phyloP scores from a whole-genome alignment of 768 basidiomycete species.

The Lyophyllum atratum region DNA sequence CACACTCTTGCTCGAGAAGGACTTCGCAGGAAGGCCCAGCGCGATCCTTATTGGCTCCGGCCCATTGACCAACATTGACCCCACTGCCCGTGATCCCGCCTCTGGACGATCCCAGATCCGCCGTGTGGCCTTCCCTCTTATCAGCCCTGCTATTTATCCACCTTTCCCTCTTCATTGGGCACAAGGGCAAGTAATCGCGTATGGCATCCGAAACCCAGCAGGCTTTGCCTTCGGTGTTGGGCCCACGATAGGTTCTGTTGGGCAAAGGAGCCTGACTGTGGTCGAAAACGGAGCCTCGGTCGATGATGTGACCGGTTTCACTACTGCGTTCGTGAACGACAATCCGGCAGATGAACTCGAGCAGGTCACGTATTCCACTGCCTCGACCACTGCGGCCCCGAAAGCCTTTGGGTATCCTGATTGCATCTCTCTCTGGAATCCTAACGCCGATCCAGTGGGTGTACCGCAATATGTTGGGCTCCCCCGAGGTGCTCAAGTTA shows the following conservation, averaged over 20 bases:
- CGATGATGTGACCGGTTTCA: constrained; percentile 40
- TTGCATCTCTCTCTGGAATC: constrained; percentile 46
- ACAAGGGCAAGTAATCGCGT: constrained; percentile 37
- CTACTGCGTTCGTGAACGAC: constrained; percentile 42
- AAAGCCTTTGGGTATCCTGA: constrained; percentile 44
- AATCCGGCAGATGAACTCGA: constrained; percentile 46
- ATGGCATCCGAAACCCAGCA: constrained; percentile 46
- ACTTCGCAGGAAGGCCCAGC: constrained; percentile 3
- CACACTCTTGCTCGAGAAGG: constrained; percentile 35
- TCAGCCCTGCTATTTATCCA: constrained; percentile 10
- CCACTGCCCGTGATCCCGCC: constrained; percentile 41
- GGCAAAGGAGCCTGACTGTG: constrained; percentile 26
- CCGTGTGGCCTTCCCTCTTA: constrained; percentile 23
- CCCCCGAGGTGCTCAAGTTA: constrained; percentile 37
- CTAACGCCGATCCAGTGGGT: constrained; percentile 39
- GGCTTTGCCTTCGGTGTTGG: constrained; percentile 38
- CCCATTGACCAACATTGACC: constrained; percentile 41
- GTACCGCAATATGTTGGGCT: constrained; percentile 36
- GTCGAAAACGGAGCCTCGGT: constrained; percentile 49
- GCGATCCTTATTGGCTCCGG: constrained; percentile 40
- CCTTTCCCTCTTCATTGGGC: constrained; percentile 25
- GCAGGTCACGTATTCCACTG: constrained; percentile 21
- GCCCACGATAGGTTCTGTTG: not conserved
- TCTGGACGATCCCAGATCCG: constrained; percentile 46
- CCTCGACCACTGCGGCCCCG: not conserved